Evolutionary conservation across 2,329 filamentous ascomycete species (phyloP).

Genomic region (Colletotrichum sp.): DNA sequence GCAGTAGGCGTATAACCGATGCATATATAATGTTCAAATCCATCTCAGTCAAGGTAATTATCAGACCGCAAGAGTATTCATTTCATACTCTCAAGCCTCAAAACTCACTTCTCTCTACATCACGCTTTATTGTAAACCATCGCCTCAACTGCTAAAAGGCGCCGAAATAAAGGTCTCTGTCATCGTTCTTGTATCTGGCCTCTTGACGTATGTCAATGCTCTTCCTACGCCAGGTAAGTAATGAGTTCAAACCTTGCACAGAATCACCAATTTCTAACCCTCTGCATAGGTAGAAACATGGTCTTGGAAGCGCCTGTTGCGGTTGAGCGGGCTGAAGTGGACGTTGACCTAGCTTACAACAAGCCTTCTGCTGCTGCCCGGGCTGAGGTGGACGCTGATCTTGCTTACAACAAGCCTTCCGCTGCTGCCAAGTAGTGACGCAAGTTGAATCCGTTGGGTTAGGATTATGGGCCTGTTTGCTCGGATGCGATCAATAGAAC

Average conservation of each 20-base stretch:
- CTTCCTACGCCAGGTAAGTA: not conserved
- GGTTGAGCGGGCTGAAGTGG: not conserved
- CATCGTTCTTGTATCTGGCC: not conserved
- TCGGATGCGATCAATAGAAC: not conserved
- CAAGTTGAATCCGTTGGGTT: not conserved
- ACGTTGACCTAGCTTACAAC: not conserved
- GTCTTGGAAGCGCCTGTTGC: rapidly evolving
- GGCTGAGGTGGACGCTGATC: not conserved
- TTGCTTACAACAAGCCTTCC: not conserved
- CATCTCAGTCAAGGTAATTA: not conserved
- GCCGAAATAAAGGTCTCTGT: not conserved
- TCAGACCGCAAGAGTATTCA: not conserved
- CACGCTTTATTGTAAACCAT: rapidly evolving
- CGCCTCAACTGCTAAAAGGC: rapidly evolving
- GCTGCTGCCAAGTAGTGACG: not conserved
- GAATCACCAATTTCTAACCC: rapidly evolving
- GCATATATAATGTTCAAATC: not conserved
- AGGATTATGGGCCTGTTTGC: not conserved
- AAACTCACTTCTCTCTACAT: rapidly evolving
- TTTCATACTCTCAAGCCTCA: not conserved
- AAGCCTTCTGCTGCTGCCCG: not conserved
- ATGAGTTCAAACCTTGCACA: rapidly evolving
- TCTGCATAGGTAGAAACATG: rapidly evolving
- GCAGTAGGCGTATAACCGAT: rapidly evolving
- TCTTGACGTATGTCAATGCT: not conserved